phyloP scores from a whole-genome alignment of 1,139 yeast species.

The Yamadazyma triangularis region DNA sequence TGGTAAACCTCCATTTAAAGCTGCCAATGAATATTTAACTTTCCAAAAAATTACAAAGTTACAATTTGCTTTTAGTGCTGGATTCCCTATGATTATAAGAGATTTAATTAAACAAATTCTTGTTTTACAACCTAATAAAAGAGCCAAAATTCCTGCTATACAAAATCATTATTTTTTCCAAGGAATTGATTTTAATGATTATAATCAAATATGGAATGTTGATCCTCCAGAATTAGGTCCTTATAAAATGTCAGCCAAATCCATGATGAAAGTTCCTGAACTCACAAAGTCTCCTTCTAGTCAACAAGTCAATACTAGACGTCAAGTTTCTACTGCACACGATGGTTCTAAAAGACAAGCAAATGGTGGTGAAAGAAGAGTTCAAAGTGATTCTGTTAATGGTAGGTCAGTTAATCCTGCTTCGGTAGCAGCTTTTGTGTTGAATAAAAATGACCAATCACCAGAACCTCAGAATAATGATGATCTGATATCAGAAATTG shows the following conservation, averaged over 20 bases:
- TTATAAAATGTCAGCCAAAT: slow-evolving; percentile 48
- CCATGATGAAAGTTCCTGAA: slow-evolving; percentile 54
- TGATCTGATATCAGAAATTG: slow-evolving; percentile 8
- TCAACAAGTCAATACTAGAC: slow-evolving; percentile 6
- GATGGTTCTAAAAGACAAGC: slow-evolving; percentile 1
- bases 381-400: slow-evolving; percentile 14
- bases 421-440: slow-evolving; percentile 43
- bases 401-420: slow-evolving; percentile 31
- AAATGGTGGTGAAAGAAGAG: slow-evolving; percentile 9
- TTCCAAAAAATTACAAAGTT: slow-evolving; percentile 48
- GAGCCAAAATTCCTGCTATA: slow-evolving; percentile 35
- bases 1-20: slow-evolving; percentile 79
- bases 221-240: slow-evolving; percentile 79
- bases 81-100: slow-evolving; percentile 44
- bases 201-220: slow-evolving; percentile 61
- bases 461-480: slow-evolving; percentile 10
- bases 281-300: slow-evolving; percentile 22
- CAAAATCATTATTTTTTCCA: slow-evolving; percentile 67
- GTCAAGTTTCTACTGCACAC: slow-evolving; percentile 3
- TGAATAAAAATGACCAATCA: slow-evolving; percentile 22
- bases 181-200: slow-evolving; percentile 60
- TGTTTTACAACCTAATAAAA: slow-evolving; percentile 40
- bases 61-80: slow-evolving; percentile 62
- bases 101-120: slow-evolving; percentile 43
- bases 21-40: slow-evolving; percentile 68